A percentile compares a stretch with the other conserved stretches of the same genome.
Conservation (phyloP, 371 early-diverging fungal species). For the Mucor irregularis region DNA sequence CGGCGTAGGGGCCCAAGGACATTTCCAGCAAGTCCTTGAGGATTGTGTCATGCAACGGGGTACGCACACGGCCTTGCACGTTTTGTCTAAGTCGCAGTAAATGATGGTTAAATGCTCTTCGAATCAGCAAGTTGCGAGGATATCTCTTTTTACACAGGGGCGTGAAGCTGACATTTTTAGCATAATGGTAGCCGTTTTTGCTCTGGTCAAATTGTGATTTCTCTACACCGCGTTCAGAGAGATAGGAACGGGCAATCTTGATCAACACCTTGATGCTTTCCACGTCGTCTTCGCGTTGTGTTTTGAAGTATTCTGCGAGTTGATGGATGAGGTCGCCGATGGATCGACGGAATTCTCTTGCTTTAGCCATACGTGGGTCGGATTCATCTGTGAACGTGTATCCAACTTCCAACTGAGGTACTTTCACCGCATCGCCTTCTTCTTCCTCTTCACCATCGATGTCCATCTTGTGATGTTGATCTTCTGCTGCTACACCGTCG, state of each 20-base stretch:
- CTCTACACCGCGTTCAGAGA: constrained; percentile 72
- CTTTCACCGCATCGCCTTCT: constrained; percentile 30
- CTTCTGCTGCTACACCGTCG: constrained; percentile 37
- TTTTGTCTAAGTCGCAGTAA: constrained; percentile 64
- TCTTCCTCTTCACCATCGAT: constrained; percentile 31
- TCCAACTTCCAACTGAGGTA: constrained; percentile 50
- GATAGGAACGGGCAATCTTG: constrained; percentile 55
- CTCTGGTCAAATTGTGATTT: constrained; percentile 47
- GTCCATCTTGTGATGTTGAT: not conserved
- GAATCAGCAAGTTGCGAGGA: constrained; percentile 52
- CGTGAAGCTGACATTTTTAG: constrained; percentile 50
- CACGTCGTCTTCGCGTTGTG: constrained; percentile 71
- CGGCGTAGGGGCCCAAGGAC: constrained; percentile 72
- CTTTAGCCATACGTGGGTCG: constrained; percentile 51
- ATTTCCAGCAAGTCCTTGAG: constrained; percentile 61
- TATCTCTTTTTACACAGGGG: constrained; percentile 49
- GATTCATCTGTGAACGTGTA: not conserved
- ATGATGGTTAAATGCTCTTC: constrained; percentile 60
- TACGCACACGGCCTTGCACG: constrained; percentile 45
- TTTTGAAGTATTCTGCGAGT: constrained; percentile 52
- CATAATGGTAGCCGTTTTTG: constrained; percentile 61
- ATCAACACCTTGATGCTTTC: constrained; percentile 72
- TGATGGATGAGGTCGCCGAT: constrained; percentile 59
- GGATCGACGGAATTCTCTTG: constrained; percentile 48
- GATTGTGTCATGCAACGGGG: constrained; percentile 51